Evolutionary conservation across 1,139 yeast genomes (phyloP), one percentile per base, ranked within the genome.

Genomic region (Tardiomyces blankii): DNA sequence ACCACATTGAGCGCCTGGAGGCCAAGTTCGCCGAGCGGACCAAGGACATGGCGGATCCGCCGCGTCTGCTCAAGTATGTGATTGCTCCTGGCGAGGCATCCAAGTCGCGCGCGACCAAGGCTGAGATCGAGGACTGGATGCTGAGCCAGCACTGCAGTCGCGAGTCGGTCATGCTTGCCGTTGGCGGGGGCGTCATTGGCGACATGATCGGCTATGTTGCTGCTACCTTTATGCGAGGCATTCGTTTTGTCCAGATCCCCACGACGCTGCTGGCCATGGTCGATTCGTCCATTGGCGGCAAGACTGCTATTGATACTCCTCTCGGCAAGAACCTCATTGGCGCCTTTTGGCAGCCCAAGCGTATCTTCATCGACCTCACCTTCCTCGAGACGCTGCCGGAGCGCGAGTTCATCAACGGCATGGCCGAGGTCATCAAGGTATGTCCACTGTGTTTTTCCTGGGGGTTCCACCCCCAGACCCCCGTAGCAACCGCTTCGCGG

Each of bases 171-270:
- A 80, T 93, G 48, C 67, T 93, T 48, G 99, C 99, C 3, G 78
- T 93, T 50, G 99, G 98, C 49, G 99, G 99, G 52, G 99, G 99
- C 56, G 94, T 93, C 45, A 89, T 93, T 66, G 99, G 99, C 48
- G 99, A 93, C 62, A 91, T 93, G 98, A 86, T 91, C 57, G 99
- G 99, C 4, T 93, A 81, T 63, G 97, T 91, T 43, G 98, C 98
- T 18, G 94, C 98, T 27, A 91, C 98, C 4, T 93, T 91, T 64
- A 93, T 93, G 99, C 78, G 99, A 64, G 99, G 99, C 46, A 95
- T 93, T 16, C 76, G 96, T 52, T 86, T 88, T 50, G 81, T 88
- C 40, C 99, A 93, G 65, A 76, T 93, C 38, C 99, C 99, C 44
- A 91, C 98, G 3, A 84, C 95, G 42, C 70, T 93, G 55, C 72